Base-by-base conservation (phyloP, 768 basidiomycete species). In the Paxillus involutus region DNA sequence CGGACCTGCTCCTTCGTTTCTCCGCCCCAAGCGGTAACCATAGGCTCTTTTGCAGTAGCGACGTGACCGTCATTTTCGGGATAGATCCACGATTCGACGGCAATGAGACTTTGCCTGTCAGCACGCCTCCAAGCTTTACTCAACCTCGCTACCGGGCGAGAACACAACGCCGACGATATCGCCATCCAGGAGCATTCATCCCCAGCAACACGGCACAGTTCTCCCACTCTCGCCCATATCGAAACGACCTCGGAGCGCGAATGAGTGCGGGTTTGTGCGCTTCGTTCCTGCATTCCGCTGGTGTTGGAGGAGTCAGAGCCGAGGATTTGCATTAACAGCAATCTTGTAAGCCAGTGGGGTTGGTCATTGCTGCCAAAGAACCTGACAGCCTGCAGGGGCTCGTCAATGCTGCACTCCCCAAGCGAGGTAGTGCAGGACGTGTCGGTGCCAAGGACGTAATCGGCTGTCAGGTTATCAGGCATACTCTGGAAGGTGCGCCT, bases 111-210 rank as follows among this genome's bases (percentile, higher is more conserved):
- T 19, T 77, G 73, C 0, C 80, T 65, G 53, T 90, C 86, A 0
- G 89, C 87, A 17, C 90, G 76, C 61, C 82, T 84, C 91, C 91
- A 94, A 6, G 78, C 88, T 67, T 90, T 91, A 46, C 85, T 87
- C 46, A 93, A 68, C 36, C 91, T 74, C 9, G 89, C 88, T 19
- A 94, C 77, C 16, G 91, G 86, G 26, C 84, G 75, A 14, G 86
- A 85, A 56, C 86, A 89, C 14, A 93, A 66, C 7, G 86, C 91
- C 12, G 78, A 75, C n/a, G 69, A 70, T 48, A 93, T 86, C 2
- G 90, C 90, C 40, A 75, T 79, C 88, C 88, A 94, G 13, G 89
- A 83, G 55, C 85, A 88, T 63, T 89, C 88, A 59, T 94, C 91
- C 0, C 91, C 91, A 3, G 76, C 74, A n/a, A 74, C 63, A 9